Conservation (phyloP, 345 rosid species). For the Pelargonium nanum region DNA sequence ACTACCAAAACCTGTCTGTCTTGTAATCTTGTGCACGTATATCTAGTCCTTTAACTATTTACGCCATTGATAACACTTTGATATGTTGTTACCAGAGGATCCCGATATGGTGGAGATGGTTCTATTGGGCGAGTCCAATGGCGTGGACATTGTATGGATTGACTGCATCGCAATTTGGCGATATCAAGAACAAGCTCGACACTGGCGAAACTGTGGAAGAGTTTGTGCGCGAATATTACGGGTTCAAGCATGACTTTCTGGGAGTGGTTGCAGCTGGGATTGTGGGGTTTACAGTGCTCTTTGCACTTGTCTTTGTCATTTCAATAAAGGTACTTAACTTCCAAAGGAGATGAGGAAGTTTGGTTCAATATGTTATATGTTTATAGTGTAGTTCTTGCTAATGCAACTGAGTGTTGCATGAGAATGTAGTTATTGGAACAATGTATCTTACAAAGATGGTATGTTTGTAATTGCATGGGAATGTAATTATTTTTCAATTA, state of each 20-base stretch:
- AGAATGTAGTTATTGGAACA: too few relatives aligned
- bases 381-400: too few relatives aligned
- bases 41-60: neutral
- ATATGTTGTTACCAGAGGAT: conserved; percentile 11
- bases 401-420: too few relatives aligned
- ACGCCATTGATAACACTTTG: neutral
- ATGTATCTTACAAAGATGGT: too few relatives aligned
- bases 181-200: conserved; percentile 8
- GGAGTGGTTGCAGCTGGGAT: conserved; percentile 12
- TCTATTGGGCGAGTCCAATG: conserved; percentile 16
- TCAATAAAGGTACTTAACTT: conserved; percentile 19
- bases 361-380: neutral
- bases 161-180: conserved; percentile 21
- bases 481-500: too few relatives aligned
- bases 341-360: conserved; percentile 13
- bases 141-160: conserved; percentile 25
- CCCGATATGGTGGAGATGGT: conserved; percentile 27
- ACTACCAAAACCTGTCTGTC: too few relatives aligned
- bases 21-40: too few relatives aligned
- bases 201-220: conserved; percentile 14
- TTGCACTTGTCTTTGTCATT: conserved; percentile 15
- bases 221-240: conserved; percentile 8
- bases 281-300: conserved; percentile 15
- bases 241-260: conserved; percentile 16
- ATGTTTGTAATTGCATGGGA: too few relatives aligned